A percentile compares a stretch with the other conserved stretches of the same genome.
Evolutionary conservation across 176 grass and related monocot species (phyloP).

Genomic region (Rhynchospora tenuis): DNA sequence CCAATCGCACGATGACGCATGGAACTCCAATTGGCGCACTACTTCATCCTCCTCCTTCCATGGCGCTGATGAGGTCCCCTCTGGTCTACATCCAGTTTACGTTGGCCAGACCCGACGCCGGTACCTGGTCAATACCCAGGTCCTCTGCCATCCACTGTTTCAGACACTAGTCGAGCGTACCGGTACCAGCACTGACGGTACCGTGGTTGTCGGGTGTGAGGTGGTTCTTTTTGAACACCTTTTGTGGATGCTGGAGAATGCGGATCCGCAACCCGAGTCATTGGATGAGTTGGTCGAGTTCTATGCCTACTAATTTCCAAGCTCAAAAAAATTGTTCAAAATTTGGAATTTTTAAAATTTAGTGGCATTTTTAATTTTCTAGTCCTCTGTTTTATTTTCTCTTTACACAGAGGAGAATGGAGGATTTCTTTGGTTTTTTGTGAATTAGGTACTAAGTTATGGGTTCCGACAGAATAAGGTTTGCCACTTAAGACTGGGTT

Average conservation of each 20-base stretch:
- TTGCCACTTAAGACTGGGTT: background rate
- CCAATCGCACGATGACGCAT: slow-evolving; percentile 24
- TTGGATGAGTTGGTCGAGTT: slow-evolving; percentile 90
- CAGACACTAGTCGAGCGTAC: slow-evolving; percentile 75
- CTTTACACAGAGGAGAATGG: background rate
- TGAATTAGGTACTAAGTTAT: background rate
- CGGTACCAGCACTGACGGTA: slow-evolving; percentile 14
- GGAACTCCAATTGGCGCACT: slow-evolving; percentile 33
- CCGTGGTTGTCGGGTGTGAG: slow-evolving; percentile 67
- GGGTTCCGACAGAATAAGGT: slow-evolving; percentile 1
- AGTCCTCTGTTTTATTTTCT: slow-evolving; percentile 3
- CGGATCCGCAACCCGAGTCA: slow-evolving; percentile 78
- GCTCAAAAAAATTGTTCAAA: background rate
- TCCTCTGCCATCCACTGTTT: slow-evolving; percentile 76
- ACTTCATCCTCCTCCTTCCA: slow-evolving; percentile 43
- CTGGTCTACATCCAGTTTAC: slow-evolving; percentile 72
- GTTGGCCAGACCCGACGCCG: slow-evolving; percentile 85
- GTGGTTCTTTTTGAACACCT: slow-evolving; percentile 97
- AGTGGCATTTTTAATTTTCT: slow-evolving; percentile 11
- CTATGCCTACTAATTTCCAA: slow-evolving; percentile 48
- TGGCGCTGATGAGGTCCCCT: slow-evolving; percentile 48
- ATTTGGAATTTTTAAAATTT: background rate
- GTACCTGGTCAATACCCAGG: slow-evolving; percentile 72
- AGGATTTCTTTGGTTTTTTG: background rate
- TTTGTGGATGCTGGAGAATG: slow-evolving; percentile 96